Conservation (phyloP, 129 eudicot species). For the Lonicera japonica region DNA sequence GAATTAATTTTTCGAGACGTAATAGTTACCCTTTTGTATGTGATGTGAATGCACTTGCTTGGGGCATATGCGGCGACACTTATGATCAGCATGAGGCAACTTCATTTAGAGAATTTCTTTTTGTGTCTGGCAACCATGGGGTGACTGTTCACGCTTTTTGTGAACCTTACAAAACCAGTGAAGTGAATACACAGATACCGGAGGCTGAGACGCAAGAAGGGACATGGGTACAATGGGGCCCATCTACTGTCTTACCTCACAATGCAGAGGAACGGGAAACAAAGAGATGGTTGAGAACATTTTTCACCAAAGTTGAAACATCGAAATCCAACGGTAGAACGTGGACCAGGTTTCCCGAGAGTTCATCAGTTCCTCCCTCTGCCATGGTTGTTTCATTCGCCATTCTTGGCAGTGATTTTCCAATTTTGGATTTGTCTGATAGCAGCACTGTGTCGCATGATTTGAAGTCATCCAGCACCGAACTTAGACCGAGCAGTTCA, state of each 20-base stretch:
- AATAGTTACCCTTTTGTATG: slow-evolving; percentile 40
- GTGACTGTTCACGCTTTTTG: slow-evolving; percentile 74
- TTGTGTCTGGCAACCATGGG: slow-evolving; percentile 70
- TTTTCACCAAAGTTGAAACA: slow-evolving; percentile 49
- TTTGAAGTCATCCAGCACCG: slow-evolving; percentile 2
- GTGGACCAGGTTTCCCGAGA: slow-evolving; percentile 55
- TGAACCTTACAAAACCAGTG: slow-evolving; percentile 27
- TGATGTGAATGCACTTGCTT: slow-evolving; percentile 69
- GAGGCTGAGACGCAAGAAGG: slow-evolving; percentile 50
- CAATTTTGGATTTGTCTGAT: slow-evolving; percentile 31
- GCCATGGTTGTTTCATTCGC: slow-evolving; percentile 52
- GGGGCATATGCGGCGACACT: slow-evolving; percentile 75
- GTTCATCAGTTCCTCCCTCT: slow-evolving; percentile 45
- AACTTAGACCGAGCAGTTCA: slow-evolving; percentile 16
- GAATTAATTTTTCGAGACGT: slow-evolving; percentile 23
- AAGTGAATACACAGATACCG: slow-evolving; percentile 21
- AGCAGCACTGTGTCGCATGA: slow-evolving; percentile 18
- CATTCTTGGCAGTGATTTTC: slow-evolving; percentile 45
- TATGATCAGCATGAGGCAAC: slow-evolving; percentile 46
- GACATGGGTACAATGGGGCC: slow-evolving; percentile 92
- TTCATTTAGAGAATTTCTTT: slow-evolving; percentile 62
- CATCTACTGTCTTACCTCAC: slow-evolving; percentile 30
- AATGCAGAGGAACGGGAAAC: slow-evolving; percentile 13
- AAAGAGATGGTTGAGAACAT: slow-evolving; percentile 69
- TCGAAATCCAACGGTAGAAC: slow-evolving; percentile 42